phyloP scores from a whole-genome alignment of 2,329 filamentous ascomycete species.

The Stemphylium vesicarium region DNA sequence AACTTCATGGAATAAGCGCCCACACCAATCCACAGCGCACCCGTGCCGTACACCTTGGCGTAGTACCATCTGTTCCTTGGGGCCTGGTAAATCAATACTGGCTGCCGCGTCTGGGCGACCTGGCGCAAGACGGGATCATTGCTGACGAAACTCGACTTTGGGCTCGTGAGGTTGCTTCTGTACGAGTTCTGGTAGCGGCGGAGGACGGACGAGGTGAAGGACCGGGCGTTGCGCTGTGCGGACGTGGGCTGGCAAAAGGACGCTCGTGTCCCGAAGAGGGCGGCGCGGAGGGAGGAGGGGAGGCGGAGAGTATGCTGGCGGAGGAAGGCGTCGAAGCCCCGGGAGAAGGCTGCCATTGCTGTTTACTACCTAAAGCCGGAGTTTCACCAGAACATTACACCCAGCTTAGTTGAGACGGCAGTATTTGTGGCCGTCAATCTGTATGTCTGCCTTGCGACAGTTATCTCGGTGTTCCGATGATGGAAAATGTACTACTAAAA shows the following conservation, averaged over 20 bases:
- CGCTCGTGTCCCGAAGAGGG: constrained; percentile 35
- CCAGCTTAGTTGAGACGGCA: neutral
- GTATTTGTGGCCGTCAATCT: neutral
- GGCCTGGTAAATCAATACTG: constrained; percentile 44
- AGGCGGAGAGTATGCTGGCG: constrained; percentile 38
- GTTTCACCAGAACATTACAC: neutral
- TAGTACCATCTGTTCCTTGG: constrained; percentile 37
- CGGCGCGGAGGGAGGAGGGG: constrained; percentile 41
- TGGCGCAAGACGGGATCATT: constrained; percentile 44
- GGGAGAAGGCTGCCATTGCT: constrained; percentile 40
- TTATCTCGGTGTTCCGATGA: neutral
- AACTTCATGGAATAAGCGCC: constrained; percentile 41
- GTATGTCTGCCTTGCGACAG: neutral
- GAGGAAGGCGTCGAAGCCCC: constrained; percentile 37
- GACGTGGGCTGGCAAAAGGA: constrained; percentile 26
- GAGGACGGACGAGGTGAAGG: constrained; percentile 33
- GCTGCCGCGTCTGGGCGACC: constrained; percentile 37
- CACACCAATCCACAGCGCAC: constrained; percentile 31
- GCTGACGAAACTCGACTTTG: constrained; percentile 24
- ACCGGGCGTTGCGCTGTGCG: constrained; percentile 20
- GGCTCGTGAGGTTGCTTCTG: constrained; percentile 8
- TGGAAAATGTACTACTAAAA: constrained; percentile 24
- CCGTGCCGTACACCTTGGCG: constrained; percentile 36
- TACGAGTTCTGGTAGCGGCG: constrained; percentile 32
- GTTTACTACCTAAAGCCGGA: neutral